phyloP scores from a whole-genome alignment of 2,329 filamentous ascomycete genomes.

The Talaromyces islandicus region DNA sequence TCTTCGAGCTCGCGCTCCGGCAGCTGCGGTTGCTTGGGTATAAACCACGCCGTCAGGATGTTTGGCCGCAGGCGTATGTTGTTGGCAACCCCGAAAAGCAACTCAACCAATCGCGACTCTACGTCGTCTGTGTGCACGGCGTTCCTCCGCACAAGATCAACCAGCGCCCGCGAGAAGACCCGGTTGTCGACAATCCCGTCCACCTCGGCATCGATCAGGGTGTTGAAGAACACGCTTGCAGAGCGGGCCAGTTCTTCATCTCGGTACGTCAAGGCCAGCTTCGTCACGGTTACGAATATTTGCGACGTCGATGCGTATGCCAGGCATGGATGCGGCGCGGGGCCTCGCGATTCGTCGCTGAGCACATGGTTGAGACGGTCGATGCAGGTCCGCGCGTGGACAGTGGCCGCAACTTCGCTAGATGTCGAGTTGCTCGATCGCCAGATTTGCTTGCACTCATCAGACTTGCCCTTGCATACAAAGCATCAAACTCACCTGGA shows the following conservation, averaged over 20 bases:
- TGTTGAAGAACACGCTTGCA: constrained; percentile 79
- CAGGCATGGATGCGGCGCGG: constrained; percentile 86
- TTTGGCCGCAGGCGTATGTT: constrained; percentile 87
- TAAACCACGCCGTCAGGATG: constrained; percentile 89
- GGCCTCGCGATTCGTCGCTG: constrained; percentile 80
- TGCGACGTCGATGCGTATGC: constrained; percentile 79
- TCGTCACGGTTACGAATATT: constrained; percentile 82
- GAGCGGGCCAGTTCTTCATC: constrained; percentile 82
- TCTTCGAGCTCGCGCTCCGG: constrained; percentile 40
- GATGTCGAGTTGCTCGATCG: constrained; percentile 48
- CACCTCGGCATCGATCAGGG: constrained; percentile 91
- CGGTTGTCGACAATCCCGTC: constrained; percentile 87
- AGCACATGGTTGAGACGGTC: constrained; percentile 61
- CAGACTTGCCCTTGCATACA: not conserved
- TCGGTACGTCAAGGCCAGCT: constrained; percentile 78
- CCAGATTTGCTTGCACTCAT: constrained; percentile 50
- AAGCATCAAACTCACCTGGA: constrained; percentile 15
- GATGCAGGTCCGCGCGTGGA: constrained; percentile 47
- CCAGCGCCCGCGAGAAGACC: constrained; percentile 78
- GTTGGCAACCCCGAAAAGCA: constrained; percentile 92
- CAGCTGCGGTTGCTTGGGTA: constrained; percentile 44
- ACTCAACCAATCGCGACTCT: constrained; percentile 81
- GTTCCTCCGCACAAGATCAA: constrained; percentile 76
- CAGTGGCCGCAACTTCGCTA: constrained; percentile 46
- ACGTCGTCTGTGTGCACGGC: constrained; percentile 64